Evolutionary conservation across 139 green algal species (phyloP).

Genomic region (Coelastrella sp.): DNA sequence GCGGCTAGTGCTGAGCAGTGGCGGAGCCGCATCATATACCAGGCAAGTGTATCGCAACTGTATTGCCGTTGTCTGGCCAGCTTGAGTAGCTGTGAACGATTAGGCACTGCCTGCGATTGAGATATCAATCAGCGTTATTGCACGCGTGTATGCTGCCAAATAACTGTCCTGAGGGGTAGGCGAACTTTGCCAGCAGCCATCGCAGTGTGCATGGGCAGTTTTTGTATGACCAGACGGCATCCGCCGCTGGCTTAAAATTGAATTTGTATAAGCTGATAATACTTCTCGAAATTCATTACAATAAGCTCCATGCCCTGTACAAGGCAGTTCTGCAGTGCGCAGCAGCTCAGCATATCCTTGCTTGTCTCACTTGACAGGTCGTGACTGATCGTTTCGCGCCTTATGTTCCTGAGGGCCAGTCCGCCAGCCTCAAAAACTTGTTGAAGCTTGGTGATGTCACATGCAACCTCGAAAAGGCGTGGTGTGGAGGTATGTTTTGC

Average conservation of each 20-base stretch:
- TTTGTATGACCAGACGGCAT: too few relatives aligned
- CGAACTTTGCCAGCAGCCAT: too few relatives aligned
- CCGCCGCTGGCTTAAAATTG: too few relatives aligned
- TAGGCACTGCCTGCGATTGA: neutral
- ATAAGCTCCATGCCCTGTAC: neutral
- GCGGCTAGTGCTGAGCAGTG: neutral
- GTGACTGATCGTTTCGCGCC: neutral
- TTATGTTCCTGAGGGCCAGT: neutral
- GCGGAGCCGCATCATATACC: neutral
- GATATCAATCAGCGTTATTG: neutral
- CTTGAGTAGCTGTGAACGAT: neutral
- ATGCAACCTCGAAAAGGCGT: neutral
- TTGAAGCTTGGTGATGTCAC: neutral
- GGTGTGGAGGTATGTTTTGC: neutral
- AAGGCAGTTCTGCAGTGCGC: neutral
- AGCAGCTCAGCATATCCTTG: neutral
- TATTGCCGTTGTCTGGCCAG: neutral
- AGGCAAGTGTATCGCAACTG: neutral
- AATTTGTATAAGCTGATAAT: too few relatives aligned
- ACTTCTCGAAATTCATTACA: too few relatives aligned
- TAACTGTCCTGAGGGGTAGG: too few relatives aligned
- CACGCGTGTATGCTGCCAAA: neutral
- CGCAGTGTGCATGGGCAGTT: too few relatives aligned
- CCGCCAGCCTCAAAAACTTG: neutral
- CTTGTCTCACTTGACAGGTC: neutral